phyloP scores from a whole-genome alignment of 352 stramenopile genomes.

The Globisporangium parvum region DNA sequence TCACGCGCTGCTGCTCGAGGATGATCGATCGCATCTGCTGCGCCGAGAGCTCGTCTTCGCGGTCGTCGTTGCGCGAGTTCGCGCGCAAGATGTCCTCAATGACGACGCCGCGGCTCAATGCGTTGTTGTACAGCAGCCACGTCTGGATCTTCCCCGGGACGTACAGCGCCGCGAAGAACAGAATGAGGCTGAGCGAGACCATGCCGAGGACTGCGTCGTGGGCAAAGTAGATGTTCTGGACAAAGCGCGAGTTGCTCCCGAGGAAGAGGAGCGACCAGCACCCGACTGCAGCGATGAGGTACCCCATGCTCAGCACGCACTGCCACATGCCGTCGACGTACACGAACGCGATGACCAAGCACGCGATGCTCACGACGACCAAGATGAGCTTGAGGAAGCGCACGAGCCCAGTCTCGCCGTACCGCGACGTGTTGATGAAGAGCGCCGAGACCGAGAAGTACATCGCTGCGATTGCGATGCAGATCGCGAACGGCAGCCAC shows the following conservation, averaged over 20 bases:
- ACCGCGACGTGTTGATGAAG: conserved; percentile 49
- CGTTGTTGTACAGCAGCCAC: conserved; percentile 97
- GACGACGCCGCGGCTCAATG: conserved; percentile 93
- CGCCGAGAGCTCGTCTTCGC: conserved; percentile 61
- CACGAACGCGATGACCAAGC: conserved; percentile 63
- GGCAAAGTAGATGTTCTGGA: conserved; percentile 91
- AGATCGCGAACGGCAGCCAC: conserved; percentile 58
- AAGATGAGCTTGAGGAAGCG: conserved; percentile 69
- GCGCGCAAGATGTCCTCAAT: conserved; percentile 94
- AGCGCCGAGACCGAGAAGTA: conserved; percentile 64
- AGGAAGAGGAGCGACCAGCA: conserved; percentile 82
- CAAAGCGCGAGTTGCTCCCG: conserved; percentile 85
- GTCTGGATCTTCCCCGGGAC: conserved; percentile 93
- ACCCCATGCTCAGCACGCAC: conserved; percentile 91
- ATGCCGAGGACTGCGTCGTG: conserved; percentile 93
- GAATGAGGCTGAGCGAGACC: conserved; percentile 90
- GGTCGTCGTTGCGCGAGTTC: conserved; percentile 62
- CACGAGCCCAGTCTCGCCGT: conserved; percentile 56
- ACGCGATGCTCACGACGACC: conserved; percentile 67
- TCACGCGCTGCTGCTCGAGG: conserved; percentile 72
- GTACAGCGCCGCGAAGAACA: conserved; percentile 87
- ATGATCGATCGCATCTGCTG: conserved; percentile 78
- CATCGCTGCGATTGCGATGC: conserved; percentile 34
- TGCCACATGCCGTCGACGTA: conserved; percentile 84
- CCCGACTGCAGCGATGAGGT: conserved; percentile 85